Evolutionary conservation across 345 rosid genomes (phyloP), one percentile per base, ranked within the genome.

Genomic region (Lenwebbia sp.): DNA sequence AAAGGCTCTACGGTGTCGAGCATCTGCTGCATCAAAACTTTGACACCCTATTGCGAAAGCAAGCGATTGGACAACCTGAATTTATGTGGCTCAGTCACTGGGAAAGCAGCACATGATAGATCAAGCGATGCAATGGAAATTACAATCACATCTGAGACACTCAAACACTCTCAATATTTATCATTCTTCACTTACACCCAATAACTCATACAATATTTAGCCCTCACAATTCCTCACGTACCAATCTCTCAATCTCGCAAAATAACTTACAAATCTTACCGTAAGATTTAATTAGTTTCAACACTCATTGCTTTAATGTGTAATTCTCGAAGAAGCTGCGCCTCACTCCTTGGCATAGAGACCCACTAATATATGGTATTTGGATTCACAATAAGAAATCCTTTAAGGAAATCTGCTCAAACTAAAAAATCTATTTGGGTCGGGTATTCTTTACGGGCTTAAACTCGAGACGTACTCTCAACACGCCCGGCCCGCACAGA

Each of bases 101-200:
- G 25, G 28, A 56, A 14, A 56, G 28, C 7, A 0, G 5, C 62
- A 25, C 2, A 11, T 25, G 28, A 56, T 25, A 25, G 11, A 11
- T 56, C 3, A 25, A 25, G 62, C 1, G 28, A 0, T 25, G 28
- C 7, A 4, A 56, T 0, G 26, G 2, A 56, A 23, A 0, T 56
- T 23, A 56, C 11, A 23, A 56, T 56, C 0, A 9, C n/a, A 23
- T 1, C 22, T 0, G 12, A 2, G 13, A 10, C 28, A 25, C 13
- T 56, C 1, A 10, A 56, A 0, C 3, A 56, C 0, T 0, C 50
- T 10, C 3, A 25, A 5, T 55, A 55, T 10, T 56, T 56, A 2
- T 23, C 13, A 0, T 25, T 23, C 6, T 1, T 6, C 13, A 56
- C 9, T 56, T 25, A 56, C n/a, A 56, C 12, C 1, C 12, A 56